Conservation (phyloP, 2,329 filamentous ascomycete species). For the Colletotrichum tabaci region DNA sequence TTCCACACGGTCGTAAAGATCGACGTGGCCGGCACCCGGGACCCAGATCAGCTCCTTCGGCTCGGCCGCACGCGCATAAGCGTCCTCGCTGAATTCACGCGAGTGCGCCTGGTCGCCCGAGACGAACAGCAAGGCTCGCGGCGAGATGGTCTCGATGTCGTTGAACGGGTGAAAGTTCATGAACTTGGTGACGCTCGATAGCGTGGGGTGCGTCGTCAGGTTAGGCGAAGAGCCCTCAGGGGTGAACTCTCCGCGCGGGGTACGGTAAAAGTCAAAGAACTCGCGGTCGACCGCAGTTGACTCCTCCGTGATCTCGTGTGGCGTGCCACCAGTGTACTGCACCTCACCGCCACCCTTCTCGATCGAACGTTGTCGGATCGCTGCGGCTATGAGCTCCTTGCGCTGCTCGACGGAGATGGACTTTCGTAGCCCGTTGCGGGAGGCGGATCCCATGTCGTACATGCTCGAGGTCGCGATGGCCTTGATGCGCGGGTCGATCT, state of each 20-base stretch:
- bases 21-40: conserved; percentile 51
- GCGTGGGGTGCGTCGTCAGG: conserved; percentile 51
- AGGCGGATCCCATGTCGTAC: conserved; percentile 34
- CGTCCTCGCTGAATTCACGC: conserved; percentile 49
- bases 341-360: conserved; percentile 19
- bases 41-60: conserved; percentile 56
- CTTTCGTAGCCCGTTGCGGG: conserved; percentile 18
- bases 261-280: conserved; percentile 39
- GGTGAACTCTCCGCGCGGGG: conserved; percentile 29
- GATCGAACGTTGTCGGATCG: conserved; percentile 13
- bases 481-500: conserved; percentile 49
- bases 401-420: conserved; percentile 14
- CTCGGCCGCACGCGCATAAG: conserved; percentile 48
- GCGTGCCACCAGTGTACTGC: conserved; percentile 11
- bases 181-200: conserved; percentile 51
- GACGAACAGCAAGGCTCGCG: conserved; percentile 49
- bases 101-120: conserved; percentile 48
- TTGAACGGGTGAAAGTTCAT: conserved; percentile 51
- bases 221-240: conserved; percentile 34
- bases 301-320: conserved; percentile 4
- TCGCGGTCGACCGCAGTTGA: conserved; percentile 14
- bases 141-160: conserved; percentile 50
- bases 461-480: conserved; percentile 44
- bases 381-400: conserved; percentile 10
- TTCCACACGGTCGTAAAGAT: conserved; percentile 54